These are phyloP conservation scores for Paecilomyces formosus DNA, from an alignment of 2,329 filamentous ascomycete species.

Conservation along the genomic window DNA sequence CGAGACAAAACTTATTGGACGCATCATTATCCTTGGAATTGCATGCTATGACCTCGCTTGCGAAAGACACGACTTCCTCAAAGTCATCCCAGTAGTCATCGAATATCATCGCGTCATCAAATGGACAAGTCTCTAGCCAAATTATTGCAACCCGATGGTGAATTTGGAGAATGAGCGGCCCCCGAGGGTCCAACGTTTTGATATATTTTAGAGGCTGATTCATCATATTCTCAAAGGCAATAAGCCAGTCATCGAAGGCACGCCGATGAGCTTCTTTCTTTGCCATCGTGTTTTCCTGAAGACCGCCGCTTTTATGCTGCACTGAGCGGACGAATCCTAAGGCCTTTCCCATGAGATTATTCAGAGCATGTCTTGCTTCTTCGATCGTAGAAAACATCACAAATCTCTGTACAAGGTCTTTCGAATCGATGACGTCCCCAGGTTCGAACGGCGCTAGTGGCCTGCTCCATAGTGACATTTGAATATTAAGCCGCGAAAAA, in stretches of 20 bases:
- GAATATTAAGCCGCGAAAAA: slow-evolving; percentile 14
- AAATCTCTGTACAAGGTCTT: not conserved
- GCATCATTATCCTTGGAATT: not conserved
- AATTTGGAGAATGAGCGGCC: slow-evolving; percentile 8
- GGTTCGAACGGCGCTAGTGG: slow-evolving; percentile 3
- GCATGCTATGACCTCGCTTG: slow-evolving; percentile 5
- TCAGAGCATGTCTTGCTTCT: slow-evolving; percentile 8
- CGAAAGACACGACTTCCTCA: slow-evolving; percentile 2
- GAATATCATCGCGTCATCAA: slow-evolving; percentile 3
- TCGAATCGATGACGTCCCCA: not conserved
- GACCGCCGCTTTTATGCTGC: not conserved
- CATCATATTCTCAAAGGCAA: slow-evolving; percentile 6
- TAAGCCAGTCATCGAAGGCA: slow-evolving; percentile 6
- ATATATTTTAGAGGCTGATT: not conserved
- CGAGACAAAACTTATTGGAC: slow-evolving; percentile 11
- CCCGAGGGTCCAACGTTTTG: slow-evolving; percentile 6
- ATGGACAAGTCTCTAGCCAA: slow-evolving; percentile 6
- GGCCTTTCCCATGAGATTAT: slow-evolving; percentile 8
- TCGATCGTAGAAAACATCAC: slow-evolving; percentile 5
- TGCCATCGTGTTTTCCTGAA: not conserved
- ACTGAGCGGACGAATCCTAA: not conserved
- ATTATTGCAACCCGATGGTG: slow-evolving; percentile 7
- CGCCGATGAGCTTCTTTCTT: slow-evolving; percentile 1
- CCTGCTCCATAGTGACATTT: slow-evolving; percentile 12
- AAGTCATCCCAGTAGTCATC: slow-evolving; percentile 8